These are phyloP conservation scores for Pestalotiopsis sp. DNA, from an alignment of 2,329 filamentous ascomycete species.

Conservation along the genomic window DNA sequence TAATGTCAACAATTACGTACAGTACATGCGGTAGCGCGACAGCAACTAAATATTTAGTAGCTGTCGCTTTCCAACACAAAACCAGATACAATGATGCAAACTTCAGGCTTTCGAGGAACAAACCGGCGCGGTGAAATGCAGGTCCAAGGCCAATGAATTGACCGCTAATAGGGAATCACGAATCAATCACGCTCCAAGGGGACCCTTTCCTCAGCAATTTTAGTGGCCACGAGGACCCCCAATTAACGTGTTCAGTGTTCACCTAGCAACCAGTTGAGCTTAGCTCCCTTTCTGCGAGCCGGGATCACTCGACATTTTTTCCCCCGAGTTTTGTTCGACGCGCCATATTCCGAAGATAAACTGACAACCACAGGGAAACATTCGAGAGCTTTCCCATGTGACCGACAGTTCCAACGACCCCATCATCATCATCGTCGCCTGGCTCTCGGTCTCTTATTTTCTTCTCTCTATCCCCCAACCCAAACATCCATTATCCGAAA, in stretches of 20 bases:
- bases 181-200: neutral
- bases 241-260: neutral
- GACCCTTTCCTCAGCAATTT: neutral
- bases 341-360: conserved; percentile 4
- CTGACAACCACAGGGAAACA: neutral
- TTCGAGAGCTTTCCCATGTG: conserved; percentile 7
- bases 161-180: neutral
- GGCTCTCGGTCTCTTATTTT: neutral
- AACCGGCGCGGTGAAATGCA: neutral
- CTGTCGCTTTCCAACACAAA: neutral
- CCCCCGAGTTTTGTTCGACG: conserved; percentile 2
- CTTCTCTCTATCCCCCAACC: neutral
- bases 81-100: neutral
- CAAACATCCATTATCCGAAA: neutral
- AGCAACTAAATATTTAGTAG: neutral
- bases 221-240: neutral
- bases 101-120: neutral
- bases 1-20: neutral
- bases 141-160: neutral
- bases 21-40: neutral
- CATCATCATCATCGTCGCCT: neutral
- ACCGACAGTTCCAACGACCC: neutral
- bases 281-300: neutral
- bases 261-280: neutral
- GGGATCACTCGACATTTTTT: conserved; percentile 6